These are phyloP conservation scores for Solanum hybrid DNA, from an alignment of 305 asterid species.

Conservation along the genomic window DNA sequence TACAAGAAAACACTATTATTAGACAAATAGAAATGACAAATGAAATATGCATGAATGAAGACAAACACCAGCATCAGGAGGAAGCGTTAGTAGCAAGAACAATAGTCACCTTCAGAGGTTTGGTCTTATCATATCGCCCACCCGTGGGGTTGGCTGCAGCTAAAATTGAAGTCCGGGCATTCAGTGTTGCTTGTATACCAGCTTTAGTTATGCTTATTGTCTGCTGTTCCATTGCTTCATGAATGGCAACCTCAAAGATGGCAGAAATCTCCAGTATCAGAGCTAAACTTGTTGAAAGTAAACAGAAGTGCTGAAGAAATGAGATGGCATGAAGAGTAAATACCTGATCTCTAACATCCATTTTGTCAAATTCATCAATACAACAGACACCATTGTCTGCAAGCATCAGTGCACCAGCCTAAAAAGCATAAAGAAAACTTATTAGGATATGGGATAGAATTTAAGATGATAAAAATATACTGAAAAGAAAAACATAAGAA, in stretches of 20 bases:
- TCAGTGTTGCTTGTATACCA: slow-evolving; percentile 94
- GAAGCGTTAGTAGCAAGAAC: background rate
- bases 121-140: slow-evolving; percentile 94
- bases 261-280: slow-evolving; percentile 7
- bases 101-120: slow-evolving; percentile 74
- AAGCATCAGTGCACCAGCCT: slow-evolving; percentile 95
- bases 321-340: background rate
- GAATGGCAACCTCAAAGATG: slow-evolving; percentile 79
- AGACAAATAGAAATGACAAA: background rate
- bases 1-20: slow-evolving; percentile 17
- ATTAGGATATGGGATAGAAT: background rate
- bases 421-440: slow-evolving; percentile 12
- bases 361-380: slow-evolving; percentile 96
- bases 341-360: slow-evolving; percentile 97
- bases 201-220: slow-evolving; percentile 98
- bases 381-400: slow-evolving; percentile 98
- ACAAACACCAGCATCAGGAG: background rate
- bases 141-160: slow-evolving; percentile 98
- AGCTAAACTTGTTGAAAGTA: background rate
- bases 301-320: background rate
- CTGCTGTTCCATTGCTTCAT: slow-evolving; percentile 99
- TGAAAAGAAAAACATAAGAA: background rate
- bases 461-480: background rate
- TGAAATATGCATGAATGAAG: background rate
- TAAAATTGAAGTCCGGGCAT: slow-evolving; percentile 94